phyloP scores from a whole-genome alignment of 1,139 yeast genomes.

The Hanseniaspora uvarum region DNA sequence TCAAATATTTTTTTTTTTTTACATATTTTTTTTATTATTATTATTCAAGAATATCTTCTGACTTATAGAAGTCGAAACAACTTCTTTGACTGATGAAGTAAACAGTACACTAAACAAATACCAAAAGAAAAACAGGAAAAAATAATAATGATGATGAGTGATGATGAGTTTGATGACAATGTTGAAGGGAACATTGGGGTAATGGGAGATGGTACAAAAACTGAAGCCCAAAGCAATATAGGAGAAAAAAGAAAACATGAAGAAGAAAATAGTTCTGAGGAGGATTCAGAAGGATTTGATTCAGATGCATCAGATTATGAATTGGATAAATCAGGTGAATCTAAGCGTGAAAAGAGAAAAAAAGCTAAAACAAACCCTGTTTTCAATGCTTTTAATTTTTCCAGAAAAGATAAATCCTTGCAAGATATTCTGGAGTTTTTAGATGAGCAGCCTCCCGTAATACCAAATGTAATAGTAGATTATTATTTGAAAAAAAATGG shows the following conservation, averaged over 20 bases:
- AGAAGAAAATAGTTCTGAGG: constrained; percentile 23
- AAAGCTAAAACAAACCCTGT: constrained; percentile 23
- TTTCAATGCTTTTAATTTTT: constrained; percentile 43
- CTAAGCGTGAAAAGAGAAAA: constrained; percentile 27
- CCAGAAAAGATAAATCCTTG: constrained; percentile 77
- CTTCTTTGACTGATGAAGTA: too few relatives aligned
- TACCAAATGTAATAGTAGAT: constrained; percentile 97
- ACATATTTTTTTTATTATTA: too few relatives aligned
- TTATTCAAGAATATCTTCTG: too few relatives aligned
- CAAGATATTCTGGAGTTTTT: constrained; percentile 76
- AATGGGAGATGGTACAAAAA: constrained; percentile 2
- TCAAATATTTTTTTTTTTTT: too few relatives aligned
- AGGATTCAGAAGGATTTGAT: constrained; percentile 29
- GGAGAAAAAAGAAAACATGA: constrained; percentile 17
- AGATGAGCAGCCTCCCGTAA: constrained; percentile 92
- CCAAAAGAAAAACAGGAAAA: neutral
- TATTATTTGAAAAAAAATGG: constrained; percentile 85
- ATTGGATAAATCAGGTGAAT: constrained; percentile 36
- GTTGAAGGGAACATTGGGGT: constrained; percentile 17
- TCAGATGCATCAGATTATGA: constrained; percentile 34
- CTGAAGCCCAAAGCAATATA: neutral
- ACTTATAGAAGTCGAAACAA: too few relatives aligned
- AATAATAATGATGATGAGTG: constrained; percentile 2
- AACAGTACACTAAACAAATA: neutral
- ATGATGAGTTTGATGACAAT: constrained; percentile 17